phyloP scores from a whole-genome alignment of 2,329 filamentous ascomycete genomes.

The Ophiostoma tasmaniense region DNA sequence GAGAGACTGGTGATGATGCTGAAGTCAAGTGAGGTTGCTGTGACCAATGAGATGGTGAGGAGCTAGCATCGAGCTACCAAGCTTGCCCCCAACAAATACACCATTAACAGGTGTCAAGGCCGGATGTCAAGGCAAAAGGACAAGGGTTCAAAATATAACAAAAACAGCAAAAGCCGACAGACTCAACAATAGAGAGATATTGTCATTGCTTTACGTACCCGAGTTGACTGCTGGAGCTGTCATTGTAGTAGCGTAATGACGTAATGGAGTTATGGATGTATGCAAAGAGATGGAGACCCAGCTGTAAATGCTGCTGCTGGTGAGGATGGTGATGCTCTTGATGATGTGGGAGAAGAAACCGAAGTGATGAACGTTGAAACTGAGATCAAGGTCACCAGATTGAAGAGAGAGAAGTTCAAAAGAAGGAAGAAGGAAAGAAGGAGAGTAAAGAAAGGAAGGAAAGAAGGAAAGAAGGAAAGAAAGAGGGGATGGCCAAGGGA shows the following conservation, averaged over 20 bases:
- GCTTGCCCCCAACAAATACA: background rate
- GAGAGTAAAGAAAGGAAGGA: background rate
- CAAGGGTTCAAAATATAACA: background rate
- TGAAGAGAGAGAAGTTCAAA: background rate
- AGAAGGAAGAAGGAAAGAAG: background rate
- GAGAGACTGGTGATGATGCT: background rate
- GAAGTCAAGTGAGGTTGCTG: background rate
- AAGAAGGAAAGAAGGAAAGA: background rate
- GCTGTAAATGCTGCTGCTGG: background rate
- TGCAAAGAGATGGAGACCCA: background rate
- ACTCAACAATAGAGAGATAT: background rate
- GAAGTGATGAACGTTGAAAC: background rate
- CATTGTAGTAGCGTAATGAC: constrained; percentile 22
- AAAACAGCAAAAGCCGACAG: background rate
- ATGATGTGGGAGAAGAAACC: background rate
- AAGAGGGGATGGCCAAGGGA: background rate
- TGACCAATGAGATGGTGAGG: background rate
- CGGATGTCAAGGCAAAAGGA: background rate
- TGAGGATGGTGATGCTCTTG: background rate
- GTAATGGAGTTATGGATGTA: constrained; percentile 16
- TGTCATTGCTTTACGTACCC: constrained; percentile 12
- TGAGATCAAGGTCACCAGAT: background rate
- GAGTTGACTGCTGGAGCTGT: constrained; percentile 15
- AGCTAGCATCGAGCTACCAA: background rate
- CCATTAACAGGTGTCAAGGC: too few species aligned